Conservation (phyloP, 805 yeast species). For the Yamadazyma kitorensis region DNA sequence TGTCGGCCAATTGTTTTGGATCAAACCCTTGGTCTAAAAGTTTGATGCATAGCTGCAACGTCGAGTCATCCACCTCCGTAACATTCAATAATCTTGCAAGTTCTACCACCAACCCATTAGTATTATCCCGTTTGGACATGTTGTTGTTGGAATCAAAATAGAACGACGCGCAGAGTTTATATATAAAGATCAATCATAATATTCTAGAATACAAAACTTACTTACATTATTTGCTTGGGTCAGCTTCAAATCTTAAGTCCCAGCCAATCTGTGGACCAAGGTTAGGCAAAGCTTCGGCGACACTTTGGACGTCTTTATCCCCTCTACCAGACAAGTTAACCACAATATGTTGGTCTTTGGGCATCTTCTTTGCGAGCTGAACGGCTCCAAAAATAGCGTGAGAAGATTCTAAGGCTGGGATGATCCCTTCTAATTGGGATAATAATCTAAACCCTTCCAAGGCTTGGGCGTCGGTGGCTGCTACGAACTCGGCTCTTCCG, state of each 20-base stretch:
- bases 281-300: constrained; percentile 88
- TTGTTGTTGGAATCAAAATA: too few relatives aligned
- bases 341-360: constrained; percentile 74
- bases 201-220: constrained; percentile 1
- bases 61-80: constrained; percentile 24
- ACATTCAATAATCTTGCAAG: constrained; percentile 24
- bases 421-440: constrained; percentile 94
- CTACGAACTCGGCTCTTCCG: constrained; percentile 87
- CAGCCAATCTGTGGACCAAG: constrained; percentile 91
- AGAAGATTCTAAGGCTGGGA: constrained; percentile 96
- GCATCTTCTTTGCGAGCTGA: constrained; percentile 79
- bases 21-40: constrained; percentile 36
- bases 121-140: constrained; percentile 6
- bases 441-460: constrained; percentile 83
- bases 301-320: constrained; percentile 97
- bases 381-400: constrained; percentile 94
- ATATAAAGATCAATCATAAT: too few relatives aligned
- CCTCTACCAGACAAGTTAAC: constrained; percentile 97
- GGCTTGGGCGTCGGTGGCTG: constrained; percentile 96
- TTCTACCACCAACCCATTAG: constrained; percentile 17
- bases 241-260: constrained; percentile 85
- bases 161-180: too few relatives aligned
- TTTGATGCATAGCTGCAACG: constrained; percentile 30
- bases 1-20: constrained; percentile 32
- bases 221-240: constrained; percentile 33